phyloP scores from a whole-genome alignment of 208 protist genomes.

The Crithidia acanthocephali region DNA sequence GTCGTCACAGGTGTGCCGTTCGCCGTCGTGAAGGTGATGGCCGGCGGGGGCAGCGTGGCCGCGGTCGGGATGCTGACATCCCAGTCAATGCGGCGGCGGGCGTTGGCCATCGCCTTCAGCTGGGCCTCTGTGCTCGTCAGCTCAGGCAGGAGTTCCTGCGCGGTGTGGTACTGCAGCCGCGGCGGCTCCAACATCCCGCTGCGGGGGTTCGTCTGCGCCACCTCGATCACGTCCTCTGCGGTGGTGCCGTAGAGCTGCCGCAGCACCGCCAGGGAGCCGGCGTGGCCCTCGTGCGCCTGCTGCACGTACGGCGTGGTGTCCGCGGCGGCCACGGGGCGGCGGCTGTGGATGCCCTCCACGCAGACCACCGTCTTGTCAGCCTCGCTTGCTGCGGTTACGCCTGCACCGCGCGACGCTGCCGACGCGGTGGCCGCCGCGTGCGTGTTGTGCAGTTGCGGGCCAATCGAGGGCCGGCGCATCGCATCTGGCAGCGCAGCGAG shows the following conservation, averaged over 20 bases:
- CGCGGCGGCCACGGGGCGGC: neutral
- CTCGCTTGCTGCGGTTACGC: neutral
- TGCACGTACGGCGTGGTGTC: slow-evolving; percentile 18
- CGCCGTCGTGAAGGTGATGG: slow-evolving; percentile 55
- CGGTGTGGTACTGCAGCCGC: slow-evolving; percentile 30
- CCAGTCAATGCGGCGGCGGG: slow-evolving; percentile 59
- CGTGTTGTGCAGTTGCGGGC: slow-evolving; percentile 29
- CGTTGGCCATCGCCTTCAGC: slow-evolving; percentile 43
- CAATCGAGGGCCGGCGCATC: slow-evolving; percentile 22
- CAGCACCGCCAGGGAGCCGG: slow-evolving; percentile 33
- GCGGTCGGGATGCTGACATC: slow-evolving; percentile 57
- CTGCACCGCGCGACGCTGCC: neutral
- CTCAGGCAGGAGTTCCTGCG: slow-evolving; percentile 52
- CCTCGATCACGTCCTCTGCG: slow-evolving; percentile 38
- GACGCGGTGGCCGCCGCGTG: neutral
- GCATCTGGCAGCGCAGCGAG: slow-evolving; percentile 28
- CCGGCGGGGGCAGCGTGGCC: slow-evolving; percentile 49
- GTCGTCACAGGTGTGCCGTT: slow-evolving; percentile 36
- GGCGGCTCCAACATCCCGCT: slow-evolving; percentile 25
- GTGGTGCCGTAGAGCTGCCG: slow-evolving; percentile 57
- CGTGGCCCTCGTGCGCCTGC: slow-evolving; percentile 3
- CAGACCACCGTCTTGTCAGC: slow-evolving; percentile 3
- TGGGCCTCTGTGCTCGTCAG: slow-evolving; percentile 41
- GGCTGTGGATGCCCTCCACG: slow-evolving; percentile 19
- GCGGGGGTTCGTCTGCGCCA: slow-evolving; percentile 23